Base-by-base conservation (phyloP, 805 yeast species). In the Brettanomyces bruxellensis region DNA sequence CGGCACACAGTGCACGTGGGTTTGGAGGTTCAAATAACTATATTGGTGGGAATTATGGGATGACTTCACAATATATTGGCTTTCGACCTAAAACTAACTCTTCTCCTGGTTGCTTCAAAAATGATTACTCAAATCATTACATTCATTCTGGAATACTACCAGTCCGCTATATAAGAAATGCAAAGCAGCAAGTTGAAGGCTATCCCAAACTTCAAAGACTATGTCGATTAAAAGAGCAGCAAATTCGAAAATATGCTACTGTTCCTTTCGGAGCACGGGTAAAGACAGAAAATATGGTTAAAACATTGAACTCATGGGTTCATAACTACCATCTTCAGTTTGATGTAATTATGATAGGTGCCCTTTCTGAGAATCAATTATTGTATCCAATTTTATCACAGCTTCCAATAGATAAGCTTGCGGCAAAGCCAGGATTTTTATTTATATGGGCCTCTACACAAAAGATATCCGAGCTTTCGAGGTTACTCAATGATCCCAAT, bases 291-390 rank as follows among this genome's bases (percentile, higher is more conserved):
- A 66, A 75, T 45, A 79, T 88, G 62, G 69, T 78, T 5, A 73
- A 75, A 1, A 72, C 75, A 0, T 66, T 90, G 47, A 72, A 76
- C 47, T 58, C 62, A 22, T 85, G 95, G 95, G 76, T 79, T 32
- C 61, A 65, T 14, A 67, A 68, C 18, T 77, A 79, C 47, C 71
- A 74, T 6, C 57, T 86, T 36, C 78, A 76, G 49, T 91, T 90
- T 62, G 96, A 90, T 60, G 95, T 88, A 9, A 84, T 91, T 12
- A 87, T 91, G 95, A 79, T 90, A 46, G 95, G 95, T 1, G 91
- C 93, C 3, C 69, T 91, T 44, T 76, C 83, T 1, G 90, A 85
- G 52, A 80, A 83, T 56, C 89, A 81, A 56, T 73, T 84, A 46
- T 68, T 85, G 18, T 70, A 76, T 40, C 84, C 86, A 0, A 55